Evolutionary conservation across 192 early-diverging fungal species (phyloP).

Genomic region (Coemansia sp.): DNA sequence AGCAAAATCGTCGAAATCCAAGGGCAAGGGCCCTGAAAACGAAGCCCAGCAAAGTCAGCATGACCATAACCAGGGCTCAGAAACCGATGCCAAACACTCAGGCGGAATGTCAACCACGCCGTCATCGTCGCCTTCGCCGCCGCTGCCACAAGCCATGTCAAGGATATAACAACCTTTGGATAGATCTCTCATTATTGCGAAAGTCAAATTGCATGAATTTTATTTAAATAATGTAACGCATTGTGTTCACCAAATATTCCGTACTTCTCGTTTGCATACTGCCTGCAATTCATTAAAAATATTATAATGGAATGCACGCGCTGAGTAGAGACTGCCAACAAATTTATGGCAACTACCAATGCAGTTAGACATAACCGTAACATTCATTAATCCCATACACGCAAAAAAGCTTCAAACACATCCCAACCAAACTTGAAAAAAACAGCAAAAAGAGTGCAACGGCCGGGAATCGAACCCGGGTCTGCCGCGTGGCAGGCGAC

Average conservation of each 20-base stretch:
- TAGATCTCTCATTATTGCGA: background rate
- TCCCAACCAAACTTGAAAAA: too few relatives aligned
- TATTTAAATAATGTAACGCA: background rate
- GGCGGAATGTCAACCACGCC: slow-evolving; percentile 7
- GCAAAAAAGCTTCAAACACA: too few relatives aligned
- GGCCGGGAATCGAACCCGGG: slow-evolving; percentile 81
- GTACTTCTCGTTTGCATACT: too few relatives aligned
- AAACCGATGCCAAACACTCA: background rate
- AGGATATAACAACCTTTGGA: too few relatives aligned
- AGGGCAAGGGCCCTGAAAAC: slow-evolving; percentile 10
- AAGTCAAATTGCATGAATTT: background rate
- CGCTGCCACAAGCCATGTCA: background rate
- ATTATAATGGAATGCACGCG: background rate
- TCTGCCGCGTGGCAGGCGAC: slow-evolving; percentile 77
- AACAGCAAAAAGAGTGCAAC: slow-evolving; percentile 43
- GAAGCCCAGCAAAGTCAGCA: background rate
- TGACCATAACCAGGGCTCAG: background rate
- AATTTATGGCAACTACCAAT: background rate
- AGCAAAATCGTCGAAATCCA: slow-evolving; percentile 26
- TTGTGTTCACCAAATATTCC: too few relatives aligned
- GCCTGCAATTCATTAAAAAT: background rate
- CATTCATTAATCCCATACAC: background rate
- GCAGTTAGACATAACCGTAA: background rate
- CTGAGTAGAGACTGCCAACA: background rate
- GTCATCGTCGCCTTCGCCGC: slow-evolving; percentile 2